These are phyloP conservation scores for Neofusicoccum ribis DNA, from an alignment of 2,329 filamentous ascomycete species.

Conservation along the genomic window DNA sequence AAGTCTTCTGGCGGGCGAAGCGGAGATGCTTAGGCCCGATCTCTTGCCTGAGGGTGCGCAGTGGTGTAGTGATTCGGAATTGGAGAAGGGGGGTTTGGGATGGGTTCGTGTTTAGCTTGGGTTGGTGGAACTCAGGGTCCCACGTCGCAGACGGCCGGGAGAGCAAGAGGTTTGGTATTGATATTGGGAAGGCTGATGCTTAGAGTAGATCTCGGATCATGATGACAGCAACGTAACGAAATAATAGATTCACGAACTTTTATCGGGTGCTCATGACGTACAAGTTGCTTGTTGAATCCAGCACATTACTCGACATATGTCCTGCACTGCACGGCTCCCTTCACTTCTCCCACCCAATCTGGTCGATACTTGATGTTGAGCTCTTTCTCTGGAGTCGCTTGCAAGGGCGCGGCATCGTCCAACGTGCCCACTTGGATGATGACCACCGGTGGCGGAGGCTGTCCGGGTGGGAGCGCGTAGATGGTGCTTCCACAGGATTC, in stretches of 20 bases:
- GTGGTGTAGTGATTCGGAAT: background rate
- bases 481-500: background rate
- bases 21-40: background rate
- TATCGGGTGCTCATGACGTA: no score
- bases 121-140: background rate
- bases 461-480: background rate
- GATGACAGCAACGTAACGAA: no score
- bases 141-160: background rate
- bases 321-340: background rate
- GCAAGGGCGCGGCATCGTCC: background rate
- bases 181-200: background rate
- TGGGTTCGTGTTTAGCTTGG: background rate
- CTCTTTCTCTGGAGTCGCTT: background rate
- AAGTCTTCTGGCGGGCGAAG: background rate
- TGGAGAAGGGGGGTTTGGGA: background rate
- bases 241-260: no score
- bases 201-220: no score
- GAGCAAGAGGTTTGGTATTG: background rate
- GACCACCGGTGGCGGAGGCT: background rate
- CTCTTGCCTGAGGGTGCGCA: background rate
- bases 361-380: slow-evolving; percentile 1
- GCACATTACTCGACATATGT: background rate
- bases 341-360: background rate
- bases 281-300: no score
- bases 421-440: background rate